These are phyloP conservation scores for Septoria linicola DNA, from an alignment of 2,329 filamentous ascomycete genomes.

Conservation along the genomic window DNA sequence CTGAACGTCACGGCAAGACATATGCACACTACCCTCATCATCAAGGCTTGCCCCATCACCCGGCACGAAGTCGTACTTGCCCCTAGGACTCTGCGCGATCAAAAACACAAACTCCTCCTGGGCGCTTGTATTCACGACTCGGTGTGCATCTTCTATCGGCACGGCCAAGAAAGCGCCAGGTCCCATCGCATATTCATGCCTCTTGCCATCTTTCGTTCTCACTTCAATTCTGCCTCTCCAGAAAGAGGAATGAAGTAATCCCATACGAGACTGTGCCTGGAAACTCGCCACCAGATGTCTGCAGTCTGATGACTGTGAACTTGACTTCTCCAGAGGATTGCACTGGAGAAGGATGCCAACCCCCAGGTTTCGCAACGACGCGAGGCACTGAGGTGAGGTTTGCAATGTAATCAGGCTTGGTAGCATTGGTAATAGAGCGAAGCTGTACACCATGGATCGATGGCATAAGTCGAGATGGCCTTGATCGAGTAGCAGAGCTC, in stretches of 20 bases:
- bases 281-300: slow-evolving; percentile 16
- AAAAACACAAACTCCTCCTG: slow-evolving; percentile 20
- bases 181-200: slow-evolving; percentile 19
- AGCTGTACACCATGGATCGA: too few species aligned
- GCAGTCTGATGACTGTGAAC: slow-evolving; percentile 16
- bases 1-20: too few species aligned
- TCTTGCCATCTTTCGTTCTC: slow-evolving; percentile 20
- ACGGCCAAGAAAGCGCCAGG: slow-evolving; percentile 19
- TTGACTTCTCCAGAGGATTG: slow-evolving; percentile 23
- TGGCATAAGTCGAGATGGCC: too few species aligned
- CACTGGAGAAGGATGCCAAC: slow-evolving; percentile 20
- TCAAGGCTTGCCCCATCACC: too few species aligned
- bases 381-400: slow-evolving; percentile 8
- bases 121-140: slow-evolving; percentile 17
- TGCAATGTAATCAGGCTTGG: slow-evolving; percentile 15
- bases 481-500: too few species aligned
- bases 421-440: slow-evolving; percentile 15
- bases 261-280: slow-evolving; percentile 14
- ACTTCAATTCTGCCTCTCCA: slow-evolving; percentile 17
- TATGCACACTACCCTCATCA: too few species aligned
- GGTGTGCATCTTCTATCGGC: slow-evolving; percentile 20
- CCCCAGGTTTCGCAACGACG: slow-evolving; percentile 13
- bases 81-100: slow-evolving; percentile 20
- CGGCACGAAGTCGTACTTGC: slow-evolving; percentile 19
- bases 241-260: slow-evolving; percentile 18